Evolutionary conservation across 78 protist species (phyloP).

Genomic region (Emiliania huxleyi): DNA sequence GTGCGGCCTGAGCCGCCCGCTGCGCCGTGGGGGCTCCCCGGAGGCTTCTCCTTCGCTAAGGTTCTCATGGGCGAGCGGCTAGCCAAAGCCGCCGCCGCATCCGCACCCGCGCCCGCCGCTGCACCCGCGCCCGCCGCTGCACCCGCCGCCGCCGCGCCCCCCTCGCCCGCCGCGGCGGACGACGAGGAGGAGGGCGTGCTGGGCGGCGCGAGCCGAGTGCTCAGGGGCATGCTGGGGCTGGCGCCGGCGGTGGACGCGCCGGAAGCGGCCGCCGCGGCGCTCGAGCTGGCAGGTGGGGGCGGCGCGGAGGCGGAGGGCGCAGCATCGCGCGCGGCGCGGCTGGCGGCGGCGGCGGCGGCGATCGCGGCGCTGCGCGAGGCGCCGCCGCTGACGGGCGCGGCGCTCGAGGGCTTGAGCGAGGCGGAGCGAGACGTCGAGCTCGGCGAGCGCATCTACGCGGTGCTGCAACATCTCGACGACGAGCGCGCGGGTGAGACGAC

Average conservation of each 20-base stretch:
- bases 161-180: background rate
- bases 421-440: background rate
- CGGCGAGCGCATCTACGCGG: background rate
- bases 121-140: background rate
- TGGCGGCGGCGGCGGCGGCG: background rate
- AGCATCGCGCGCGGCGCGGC: too few species aligned
- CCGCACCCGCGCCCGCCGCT: background rate
- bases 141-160: background rate
- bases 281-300: too few species aligned
- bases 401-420: background rate
- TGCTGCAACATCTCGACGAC: background rate
- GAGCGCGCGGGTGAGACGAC: background rate
- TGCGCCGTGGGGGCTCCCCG: background rate
- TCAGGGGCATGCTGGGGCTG: background rate
- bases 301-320: too few species aligned
- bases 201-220: background rate
- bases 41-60: slow-evolving; percentile 11
- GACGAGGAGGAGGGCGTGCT: background rate
- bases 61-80: background rate
- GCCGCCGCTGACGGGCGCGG: background rate
- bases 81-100: background rate
- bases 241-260: background rate
- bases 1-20: too few species aligned
- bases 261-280: too few species aligned
- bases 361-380: background rate